Evolutionary conservation across 345 rosid species (phyloP).

Genomic region (Hibiscus tridactylites): DNA sequence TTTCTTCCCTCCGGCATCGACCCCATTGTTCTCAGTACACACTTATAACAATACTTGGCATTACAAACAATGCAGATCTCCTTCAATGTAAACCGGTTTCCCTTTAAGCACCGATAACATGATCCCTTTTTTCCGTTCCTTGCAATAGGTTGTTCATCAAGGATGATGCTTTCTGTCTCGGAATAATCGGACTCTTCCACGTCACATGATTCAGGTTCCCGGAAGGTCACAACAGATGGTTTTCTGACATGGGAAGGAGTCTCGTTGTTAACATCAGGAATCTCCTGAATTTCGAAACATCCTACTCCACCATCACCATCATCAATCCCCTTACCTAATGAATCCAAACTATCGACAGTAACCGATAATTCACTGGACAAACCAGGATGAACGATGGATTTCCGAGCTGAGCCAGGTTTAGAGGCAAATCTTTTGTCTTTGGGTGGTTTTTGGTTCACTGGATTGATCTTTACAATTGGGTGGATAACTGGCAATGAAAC

Average conservation of each 20-base stretch:
- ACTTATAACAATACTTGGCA: constrained; percentile 64
- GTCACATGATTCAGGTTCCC: constrained; percentile 37
- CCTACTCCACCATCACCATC: constrained; percentile 8
- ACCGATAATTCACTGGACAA: constrained; percentile 21
- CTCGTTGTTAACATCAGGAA: constrained; percentile 17
- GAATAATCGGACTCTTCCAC: constrained; percentile 30
- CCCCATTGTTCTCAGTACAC: constrained; percentile 81
- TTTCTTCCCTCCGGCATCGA: constrained; percentile 94
- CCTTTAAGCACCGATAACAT: constrained; percentile 63
- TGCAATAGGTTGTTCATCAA: constrained; percentile 27
- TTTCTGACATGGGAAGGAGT: constrained; percentile 29
- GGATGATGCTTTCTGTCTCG: constrained; percentile 24
- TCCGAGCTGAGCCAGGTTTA: neutral
- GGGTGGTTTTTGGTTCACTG: constrained; percentile 12
- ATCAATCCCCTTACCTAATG: constrained; percentile 6
- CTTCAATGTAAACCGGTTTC: constrained; percentile 57
- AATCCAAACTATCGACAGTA: constrained; percentile 18
- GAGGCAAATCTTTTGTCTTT: constrained; percentile 17
- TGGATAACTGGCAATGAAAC: constrained; percentile 48
- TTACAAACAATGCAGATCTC: constrained; percentile 80
- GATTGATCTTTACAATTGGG: constrained; percentile 36
- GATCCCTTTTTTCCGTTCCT: constrained; percentile 67
- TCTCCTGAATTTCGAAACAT: constrained; percentile 15
- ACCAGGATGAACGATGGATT: neutral
- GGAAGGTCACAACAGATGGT: constrained; percentile 40